Percentiles rank a stretch among this genome's conserved stretches.
These are phyloP conservation scores for Plasmodium gallinaceum DNA, from an alignment of 169 alveolate genomes.

Conservation along the genomic window DNA sequence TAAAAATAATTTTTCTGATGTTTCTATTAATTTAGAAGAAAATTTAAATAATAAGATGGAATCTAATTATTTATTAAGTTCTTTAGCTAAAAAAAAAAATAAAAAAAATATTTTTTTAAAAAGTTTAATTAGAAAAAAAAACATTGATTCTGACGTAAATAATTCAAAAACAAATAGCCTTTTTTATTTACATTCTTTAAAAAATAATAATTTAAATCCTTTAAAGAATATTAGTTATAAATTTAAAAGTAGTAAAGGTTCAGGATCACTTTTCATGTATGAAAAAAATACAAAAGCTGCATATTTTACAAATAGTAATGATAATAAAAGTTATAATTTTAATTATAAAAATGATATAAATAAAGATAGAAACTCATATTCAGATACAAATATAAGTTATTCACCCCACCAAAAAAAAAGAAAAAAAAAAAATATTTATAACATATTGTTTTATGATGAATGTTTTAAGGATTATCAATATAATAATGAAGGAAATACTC, in stretches of 20 bases:
- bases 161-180: constrained; percentile 41
- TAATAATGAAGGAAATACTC: constrained; percentile 21
- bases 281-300: constrained; percentile 9
- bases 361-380: constrained; percentile 36
- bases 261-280: constrained; percentile 1
- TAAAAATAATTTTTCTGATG: constrained; percentile 12
- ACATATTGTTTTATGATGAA: constrained; percentile 35
- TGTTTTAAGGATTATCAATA: constrained; percentile 19
- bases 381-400: constrained; percentile 56
- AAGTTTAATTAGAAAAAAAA: constrained; percentile 13
- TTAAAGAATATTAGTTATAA: background rate
- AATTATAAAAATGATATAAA: constrained; percentile 7
- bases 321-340: constrained; percentile 23
- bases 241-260: background rate
- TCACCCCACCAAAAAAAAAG: constrained; percentile 16
- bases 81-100: background rate
- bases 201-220: constrained; percentile 27
- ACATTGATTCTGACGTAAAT: constrained; percentile 11
- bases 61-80: background rate
- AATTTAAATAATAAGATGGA: too few relatives aligned
- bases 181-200: constrained; percentile 40
- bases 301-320: constrained; percentile 39
- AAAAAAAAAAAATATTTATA: constrained; percentile 30
- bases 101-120: constrained; percentile 18
- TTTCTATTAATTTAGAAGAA: constrained; percentile 2